Evolutionary conservation across 176 grass and related monocot species (phyloP), one percentile per base, ranked within the genome.

Genomic region (Triticum monococcum): DNA sequence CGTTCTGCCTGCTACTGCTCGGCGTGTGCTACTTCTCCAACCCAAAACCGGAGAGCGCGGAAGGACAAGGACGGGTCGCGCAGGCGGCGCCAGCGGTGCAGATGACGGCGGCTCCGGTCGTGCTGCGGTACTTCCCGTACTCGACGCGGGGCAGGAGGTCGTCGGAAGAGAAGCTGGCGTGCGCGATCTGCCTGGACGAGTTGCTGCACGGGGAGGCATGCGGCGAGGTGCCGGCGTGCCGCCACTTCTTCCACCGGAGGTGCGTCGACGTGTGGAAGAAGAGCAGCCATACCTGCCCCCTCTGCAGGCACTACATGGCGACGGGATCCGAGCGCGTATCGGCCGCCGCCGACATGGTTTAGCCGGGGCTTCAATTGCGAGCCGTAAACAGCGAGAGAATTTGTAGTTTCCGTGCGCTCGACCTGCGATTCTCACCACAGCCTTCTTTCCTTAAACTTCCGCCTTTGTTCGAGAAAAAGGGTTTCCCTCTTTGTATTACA

Each of bases 201-300:
- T 64, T 94, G 16, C 25, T 5, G 36, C 75, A 70, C 45, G 87
- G 80, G 11, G 89, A 94, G 11, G 23, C 31, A 5, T 77, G 84
- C 60, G 77, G 92, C 46, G 50, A 90, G 35, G 84, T 89, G 48
- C 86, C 89, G 26, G 83, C 83, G 82, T 94, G 92, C 61, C 63
- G 68, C 23, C 92, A 94, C 63, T 20, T 87, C 7, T 94, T 91
- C 78, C 92, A 91, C 23, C 6, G 5, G 17, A 69, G 32, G 3
- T 91, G 89, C 59, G 60, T 91, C 72, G 75, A 81, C 72, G 41
- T 56, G 83, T 91, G 89, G 89, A 25, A 26, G 24, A 72, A 72
- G 32, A 87, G 48, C 22, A 84, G 74, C 30, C 31, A 33, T 28
- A 85, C 24, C 14, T 94, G 92, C 80, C 89, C 86, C 7, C 61